phyloP scores from a whole-genome alignment of 257 asterid species.

The Plantago elongata region DNA sequence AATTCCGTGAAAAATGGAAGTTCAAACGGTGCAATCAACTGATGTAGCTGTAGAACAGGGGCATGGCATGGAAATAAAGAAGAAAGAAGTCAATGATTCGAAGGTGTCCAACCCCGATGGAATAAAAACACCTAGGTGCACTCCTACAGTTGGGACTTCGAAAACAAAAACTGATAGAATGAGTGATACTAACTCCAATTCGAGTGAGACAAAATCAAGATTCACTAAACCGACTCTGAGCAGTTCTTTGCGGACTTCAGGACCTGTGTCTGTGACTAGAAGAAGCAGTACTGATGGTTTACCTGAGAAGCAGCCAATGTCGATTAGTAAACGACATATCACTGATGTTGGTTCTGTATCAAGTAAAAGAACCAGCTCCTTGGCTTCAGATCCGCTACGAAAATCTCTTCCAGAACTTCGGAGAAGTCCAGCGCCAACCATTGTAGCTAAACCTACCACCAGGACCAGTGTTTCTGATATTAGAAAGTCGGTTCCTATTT shows the following conservation, averaged over 20 bases:
- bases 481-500: slow-evolving; percentile 54
- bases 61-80: slow-evolving; percentile 22
- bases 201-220: slow-evolving; percentile 38
- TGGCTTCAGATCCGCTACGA: slow-evolving; percentile 57
- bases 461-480: slow-evolving; percentile 41
- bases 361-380: slow-evolving; percentile 44
- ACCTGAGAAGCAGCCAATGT: slow-evolving; percentile 59
- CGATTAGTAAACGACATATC: slow-evolving; percentile 40
- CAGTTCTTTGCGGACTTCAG: slow-evolving; percentile 55
- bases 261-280: slow-evolving; percentile 52
- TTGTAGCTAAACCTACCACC: slow-evolving; percentile 38
- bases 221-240: slow-evolving; percentile 63
- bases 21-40: slow-evolving; percentile 23
- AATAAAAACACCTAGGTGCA: slow-evolving; percentile 23
- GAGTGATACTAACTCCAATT: slow-evolving; percentile 26
- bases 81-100: slow-evolving; percentile 18
- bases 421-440: slow-evolving; percentile 50
- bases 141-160: slow-evolving; percentile 24
- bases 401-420: slow-evolving; percentile 70
- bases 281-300: slow-evolving; percentile 81
- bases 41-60: slow-evolving; percentile 36
- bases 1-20: slow-evolving; percentile 36
- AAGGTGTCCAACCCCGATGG: slow-evolving; percentile 36
- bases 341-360: slow-evolving; percentile 27
- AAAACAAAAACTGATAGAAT: slow-evolving; percentile 40